Percentiles rank a stretch among this genome's conserved stretches.
Evolutionary conservation across 441 rosid species (phyloP).

Genomic region (Erysimum pusillum): DNA sequence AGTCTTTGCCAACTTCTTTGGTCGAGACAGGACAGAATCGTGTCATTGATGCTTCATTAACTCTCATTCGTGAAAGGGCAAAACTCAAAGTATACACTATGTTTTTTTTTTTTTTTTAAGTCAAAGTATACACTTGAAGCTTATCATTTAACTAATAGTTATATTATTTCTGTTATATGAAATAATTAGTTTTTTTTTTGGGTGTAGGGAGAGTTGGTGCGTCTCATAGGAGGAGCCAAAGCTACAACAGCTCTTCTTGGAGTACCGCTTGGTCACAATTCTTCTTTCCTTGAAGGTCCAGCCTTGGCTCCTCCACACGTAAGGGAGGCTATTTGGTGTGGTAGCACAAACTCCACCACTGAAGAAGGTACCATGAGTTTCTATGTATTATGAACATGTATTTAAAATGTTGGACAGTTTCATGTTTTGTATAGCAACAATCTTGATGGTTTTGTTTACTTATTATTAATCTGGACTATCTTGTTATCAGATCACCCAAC

Average conservation of each 20-base stretch:
- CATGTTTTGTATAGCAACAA: background rate
- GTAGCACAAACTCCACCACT: constrained; percentile 90
- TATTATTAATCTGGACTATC: too few species aligned
- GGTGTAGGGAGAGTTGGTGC: constrained; percentile 86
- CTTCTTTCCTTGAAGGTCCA: constrained; percentile 98
- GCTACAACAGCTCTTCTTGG: constrained; percentile 89
- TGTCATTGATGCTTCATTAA: constrained; percentile 91
- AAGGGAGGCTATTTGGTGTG: constrained; percentile 99
- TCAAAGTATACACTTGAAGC: background rate
- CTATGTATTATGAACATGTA: too few species aligned
- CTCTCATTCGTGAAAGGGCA: constrained; percentile 94
- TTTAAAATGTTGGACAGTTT: too few species aligned
- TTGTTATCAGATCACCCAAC: too few species aligned
- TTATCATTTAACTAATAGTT: background rate
- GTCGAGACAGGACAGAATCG: constrained; percentile 83
- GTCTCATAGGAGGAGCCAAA: constrained; percentile 82
- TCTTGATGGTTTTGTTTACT: background rate
- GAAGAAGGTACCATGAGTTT: constrained; percentile 76
- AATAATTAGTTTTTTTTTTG: background rate
- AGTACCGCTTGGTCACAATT: constrained; percentile 95
- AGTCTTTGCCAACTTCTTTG: constrained; percentile 58
- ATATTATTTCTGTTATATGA: background rate
- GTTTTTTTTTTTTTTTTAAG: background rate
- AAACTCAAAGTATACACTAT: constrained; percentile 78
- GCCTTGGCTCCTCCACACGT: constrained; percentile 98